Evolutionary conservation across 352 stramenopile genomes (phyloP), one percentile per base, ranked within the genome.

Genomic region (Phytophthora sp.): DNA sequence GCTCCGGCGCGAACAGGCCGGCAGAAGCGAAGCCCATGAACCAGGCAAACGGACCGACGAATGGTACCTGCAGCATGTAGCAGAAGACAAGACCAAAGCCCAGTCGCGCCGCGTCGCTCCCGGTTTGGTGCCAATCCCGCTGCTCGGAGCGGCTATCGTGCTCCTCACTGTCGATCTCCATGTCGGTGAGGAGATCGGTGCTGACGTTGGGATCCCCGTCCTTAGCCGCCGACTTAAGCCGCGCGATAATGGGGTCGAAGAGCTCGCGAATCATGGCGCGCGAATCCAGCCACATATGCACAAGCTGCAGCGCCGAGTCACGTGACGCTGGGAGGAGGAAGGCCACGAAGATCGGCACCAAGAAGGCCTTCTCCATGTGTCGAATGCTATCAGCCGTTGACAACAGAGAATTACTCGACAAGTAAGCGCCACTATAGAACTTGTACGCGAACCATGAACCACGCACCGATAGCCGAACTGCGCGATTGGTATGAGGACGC

Each of bases 261-360:
- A 92, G 71, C 50, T 92, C 83, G 15, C 83, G 83, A 18, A 82
- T 77, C 61, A 92, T 82, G 6, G 77, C 72, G 11, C 80, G 77
- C 12, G 80, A 77, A 44, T 89, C 82, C 27, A 89, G 68, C 83
- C 83, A 92, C 26, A 89, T 57, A 42, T 83, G 77, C 2, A 92
- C 76, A 23, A 84, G 42, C 39, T 80, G 66, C 5, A 85, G 58
- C 10, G 83, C 75, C 5, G 65, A 17, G n/a, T 61, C 54, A 30
- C 80, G 78, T 1, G 78, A 82, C 26, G 46, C 34, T 1, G 77
- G 70, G 5, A 88, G 52, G 35, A 79, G 74, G 35, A 89, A 92
- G 5, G 71, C 80, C 11, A 85, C 17, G 21, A 88, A 74, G 23
- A 92, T 62, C 3, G 83, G 83, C 34, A 87, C 60, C 48, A 84